A percentile compares a stretch with the other conserved stretches of the same genome.
Evolutionary conservation across 1,284 basidiomycete genomes (phyloP).

Genomic region (Malassezia vespertilionis): DNA sequence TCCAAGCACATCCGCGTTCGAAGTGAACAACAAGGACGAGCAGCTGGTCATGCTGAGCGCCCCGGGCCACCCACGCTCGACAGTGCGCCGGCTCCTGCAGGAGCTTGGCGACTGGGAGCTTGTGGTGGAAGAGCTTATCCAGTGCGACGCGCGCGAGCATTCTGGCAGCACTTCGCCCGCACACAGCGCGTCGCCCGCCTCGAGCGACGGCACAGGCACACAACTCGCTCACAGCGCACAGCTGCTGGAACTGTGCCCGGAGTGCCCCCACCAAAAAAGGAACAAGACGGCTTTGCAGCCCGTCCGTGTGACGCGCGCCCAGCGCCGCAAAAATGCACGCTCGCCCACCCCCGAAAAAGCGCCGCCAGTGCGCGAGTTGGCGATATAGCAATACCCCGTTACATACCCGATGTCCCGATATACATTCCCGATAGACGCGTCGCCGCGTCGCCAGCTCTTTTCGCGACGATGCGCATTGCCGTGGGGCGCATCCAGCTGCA

Average conservation of each 20-base stretch:
- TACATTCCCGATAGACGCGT: too few relatives aligned
- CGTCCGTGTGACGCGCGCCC: not conserved
- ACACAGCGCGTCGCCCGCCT: not conserved
- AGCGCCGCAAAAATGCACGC: not conserved
- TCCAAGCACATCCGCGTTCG: slow-evolving; percentile 13
- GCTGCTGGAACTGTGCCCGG: not conserved
- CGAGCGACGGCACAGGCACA: not conserved
- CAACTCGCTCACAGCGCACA: not conserved
- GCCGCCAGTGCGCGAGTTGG: slow-evolving; percentile 5
- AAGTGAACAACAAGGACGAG: slow-evolving; percentile 10
- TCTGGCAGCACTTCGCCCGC: not conserved
- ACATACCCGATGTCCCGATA: too few relatives aligned
- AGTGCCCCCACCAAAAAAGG: not conserved
- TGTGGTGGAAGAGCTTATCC: slow-evolving; percentile 26
- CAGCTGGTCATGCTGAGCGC: slow-evolving; percentile 32
- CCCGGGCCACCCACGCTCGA: slow-evolving; percentile 20
- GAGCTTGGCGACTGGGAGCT: slow-evolving; percentile 27
- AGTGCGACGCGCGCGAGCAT: slow-evolving; percentile 18
- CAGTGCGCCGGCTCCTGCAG: slow-evolving; percentile 21
- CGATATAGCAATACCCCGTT: not conserved
- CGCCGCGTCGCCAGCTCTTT: too few relatives aligned
- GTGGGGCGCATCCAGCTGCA: too few relatives aligned
- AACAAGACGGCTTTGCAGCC: not conserved
- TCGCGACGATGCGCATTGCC: too few relatives aligned
- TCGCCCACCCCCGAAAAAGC: not conserved